phyloP scores from a whole-genome alignment of 805 yeast species.

The Ogataea parapolymorpha region DNA sequence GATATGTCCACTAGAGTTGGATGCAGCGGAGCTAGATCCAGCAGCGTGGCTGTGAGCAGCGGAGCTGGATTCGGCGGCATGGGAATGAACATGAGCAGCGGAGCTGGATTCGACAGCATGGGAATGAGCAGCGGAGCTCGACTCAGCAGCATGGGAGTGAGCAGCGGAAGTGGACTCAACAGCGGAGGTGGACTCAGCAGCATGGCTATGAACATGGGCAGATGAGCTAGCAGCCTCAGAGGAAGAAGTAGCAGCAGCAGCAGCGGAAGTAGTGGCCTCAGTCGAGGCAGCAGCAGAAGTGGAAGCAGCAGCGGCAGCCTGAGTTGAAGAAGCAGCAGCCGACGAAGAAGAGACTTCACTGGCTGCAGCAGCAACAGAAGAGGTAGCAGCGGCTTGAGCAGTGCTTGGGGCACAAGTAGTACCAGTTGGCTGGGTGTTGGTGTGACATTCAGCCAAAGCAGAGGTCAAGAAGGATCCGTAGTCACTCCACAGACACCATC shows the following conservation, averaged over 20 bases:
- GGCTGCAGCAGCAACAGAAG: slow-evolving; percentile 8
- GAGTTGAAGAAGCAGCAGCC: background rate
- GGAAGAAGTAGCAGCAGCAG: slow-evolving; percentile 10
- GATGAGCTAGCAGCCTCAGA: background rate
- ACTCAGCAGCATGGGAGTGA: background rate
- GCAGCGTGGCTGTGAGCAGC: background rate
- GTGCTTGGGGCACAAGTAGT: slow-evolving; percentile 26
- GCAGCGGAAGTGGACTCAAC: background rate
- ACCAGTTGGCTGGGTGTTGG: slow-evolving; percentile 38
- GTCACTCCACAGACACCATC: slow-evolving; percentile 39
- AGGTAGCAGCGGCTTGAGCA: slow-evolving; percentile 11
- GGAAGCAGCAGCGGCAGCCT: slow-evolving; percentile 7
- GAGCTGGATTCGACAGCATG: background rate
- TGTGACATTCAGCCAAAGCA: slow-evolving; percentile 33
- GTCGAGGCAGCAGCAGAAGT: slow-evolving; percentile 13
- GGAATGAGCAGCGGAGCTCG: background rate
- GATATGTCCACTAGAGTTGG: slow-evolving; percentile 11
- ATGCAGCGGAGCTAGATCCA: background rate
- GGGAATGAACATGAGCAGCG: background rate
- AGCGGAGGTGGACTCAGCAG: background rate
- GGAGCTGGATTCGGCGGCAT: background rate
- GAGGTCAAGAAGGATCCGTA: slow-evolving; percentile 32
- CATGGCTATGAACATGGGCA: background rate
- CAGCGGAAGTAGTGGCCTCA: slow-evolving; percentile 1
- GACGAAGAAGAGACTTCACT: slow-evolving; percentile 4